Conservation (phyloP, 1,284 basidiomycete genomes). For the Puccinia polysora region DNA sequence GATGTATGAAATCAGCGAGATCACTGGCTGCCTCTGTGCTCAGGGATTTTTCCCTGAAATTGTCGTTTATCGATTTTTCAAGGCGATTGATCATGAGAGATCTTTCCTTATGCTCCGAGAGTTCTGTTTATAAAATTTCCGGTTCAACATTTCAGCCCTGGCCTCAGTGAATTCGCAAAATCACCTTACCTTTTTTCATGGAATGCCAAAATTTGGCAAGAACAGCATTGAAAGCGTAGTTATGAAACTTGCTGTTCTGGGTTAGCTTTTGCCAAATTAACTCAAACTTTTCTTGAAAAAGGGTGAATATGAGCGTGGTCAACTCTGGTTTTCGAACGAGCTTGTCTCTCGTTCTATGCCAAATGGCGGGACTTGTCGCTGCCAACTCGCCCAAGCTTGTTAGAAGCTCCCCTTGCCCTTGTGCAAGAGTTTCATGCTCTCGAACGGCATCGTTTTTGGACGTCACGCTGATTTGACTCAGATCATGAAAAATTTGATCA, state of each 20-base stretch:
- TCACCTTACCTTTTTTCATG: neutral
- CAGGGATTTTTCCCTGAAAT: neutral
- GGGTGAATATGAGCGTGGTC: neutral
- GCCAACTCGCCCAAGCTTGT: neutral
- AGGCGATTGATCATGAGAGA: neutral
- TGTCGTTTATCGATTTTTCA: neutral
- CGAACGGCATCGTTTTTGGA: no score
- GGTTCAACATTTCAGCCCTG: neutral
- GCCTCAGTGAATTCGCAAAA: neutral
- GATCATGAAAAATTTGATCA: neutral
- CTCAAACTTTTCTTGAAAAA: neutral
- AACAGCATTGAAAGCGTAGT: no score
- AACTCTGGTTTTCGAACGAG: neutral
- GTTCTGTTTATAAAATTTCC: constrained; percentile 9
- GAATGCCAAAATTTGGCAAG: neutral
- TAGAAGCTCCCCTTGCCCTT: neutral
- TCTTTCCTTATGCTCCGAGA: constrained; percentile 9
- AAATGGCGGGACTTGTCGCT: neutral
- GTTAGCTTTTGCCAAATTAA: neutral
- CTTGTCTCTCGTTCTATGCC: neutral
- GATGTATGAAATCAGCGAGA: neutral
- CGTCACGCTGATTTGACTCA: neutral
- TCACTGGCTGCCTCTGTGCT: constrained; percentile 7
- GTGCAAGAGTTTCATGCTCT: neutral
- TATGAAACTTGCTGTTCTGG: neutral